Evolutionary conservation across 169 alveolate genomes (phyloP).

Genomic region (Condylostoma magnum): DNA sequence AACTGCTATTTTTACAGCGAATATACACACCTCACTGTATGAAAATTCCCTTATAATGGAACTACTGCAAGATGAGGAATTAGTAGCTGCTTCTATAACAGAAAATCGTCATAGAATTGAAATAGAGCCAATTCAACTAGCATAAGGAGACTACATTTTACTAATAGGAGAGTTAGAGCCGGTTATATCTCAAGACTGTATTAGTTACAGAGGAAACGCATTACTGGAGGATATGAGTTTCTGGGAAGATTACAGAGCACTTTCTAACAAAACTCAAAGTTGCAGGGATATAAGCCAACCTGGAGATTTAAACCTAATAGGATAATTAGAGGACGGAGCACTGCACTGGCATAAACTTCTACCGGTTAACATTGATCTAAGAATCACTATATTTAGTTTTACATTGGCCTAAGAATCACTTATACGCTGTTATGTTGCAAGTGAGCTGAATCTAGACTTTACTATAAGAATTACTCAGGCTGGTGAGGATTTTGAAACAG

Average conservation of each 20-base stretch:
- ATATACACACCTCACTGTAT: background rate
- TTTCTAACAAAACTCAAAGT: conserved; percentile 17
- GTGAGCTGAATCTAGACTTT: background rate
- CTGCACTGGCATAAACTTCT: conserved; percentile 9
- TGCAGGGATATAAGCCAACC: conserved; percentile 10
- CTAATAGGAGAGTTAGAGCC: background rate
- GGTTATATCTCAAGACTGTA: background rate
- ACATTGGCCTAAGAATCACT: background rate
- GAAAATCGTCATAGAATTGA: conserved; percentile 8
- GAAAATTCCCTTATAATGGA: background rate
- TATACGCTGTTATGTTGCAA: conserved; percentile 10
- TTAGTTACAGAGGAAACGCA: background rate
- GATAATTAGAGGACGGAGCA: conserved; percentile 1
- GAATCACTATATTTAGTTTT: background rate
- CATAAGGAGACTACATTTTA: conserved; percentile 13
- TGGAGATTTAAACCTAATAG: background rate
- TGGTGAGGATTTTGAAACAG: background rate
- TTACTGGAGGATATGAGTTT: background rate
- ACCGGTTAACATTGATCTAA: background rate
- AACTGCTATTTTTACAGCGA: background rate
- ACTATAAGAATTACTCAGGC: background rate
- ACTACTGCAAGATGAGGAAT: background rate
- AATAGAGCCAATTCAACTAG: background rate
- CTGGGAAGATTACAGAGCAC: background rate
- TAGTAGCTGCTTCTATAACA: background rate